These are phyloP conservation scores for Colletotrichum brevisporum DNA, from an alignment of 2,329 filamentous ascomycete genomes.

Conservation along the genomic window DNA sequence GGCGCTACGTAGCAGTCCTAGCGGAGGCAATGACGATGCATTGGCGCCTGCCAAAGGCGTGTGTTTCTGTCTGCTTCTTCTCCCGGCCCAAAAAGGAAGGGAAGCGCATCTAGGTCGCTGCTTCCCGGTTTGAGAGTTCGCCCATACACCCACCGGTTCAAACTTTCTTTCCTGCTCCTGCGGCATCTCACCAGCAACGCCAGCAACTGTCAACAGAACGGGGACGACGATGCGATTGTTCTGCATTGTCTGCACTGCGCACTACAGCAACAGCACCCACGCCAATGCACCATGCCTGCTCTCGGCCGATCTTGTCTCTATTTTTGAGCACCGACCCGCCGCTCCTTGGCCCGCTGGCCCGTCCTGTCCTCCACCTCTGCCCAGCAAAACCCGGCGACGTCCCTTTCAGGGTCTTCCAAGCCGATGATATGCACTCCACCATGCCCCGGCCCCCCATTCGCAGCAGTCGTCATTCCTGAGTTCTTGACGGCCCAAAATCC, in stretches of 20 bases:
- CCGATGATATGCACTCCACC: slow-evolving; percentile 14
- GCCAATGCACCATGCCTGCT: slow-evolving; percentile 32
- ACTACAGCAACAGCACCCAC: no score
- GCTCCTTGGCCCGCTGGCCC: slow-evolving; percentile 10
- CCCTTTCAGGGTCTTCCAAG: slow-evolving; percentile 36
- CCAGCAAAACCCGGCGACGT: slow-evolving; percentile 20
- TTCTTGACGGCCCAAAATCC: slow-evolving; percentile 11
- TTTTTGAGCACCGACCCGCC: slow-evolving; percentile 36
- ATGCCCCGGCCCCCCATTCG: slow-evolving; percentile 1
- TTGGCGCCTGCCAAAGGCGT: not conserved
- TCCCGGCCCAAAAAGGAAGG: slow-evolving; percentile 9
- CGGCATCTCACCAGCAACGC: slow-evolving; percentile 1
- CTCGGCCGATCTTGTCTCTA: slow-evolving; percentile 36
- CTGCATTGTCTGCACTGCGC: no score
- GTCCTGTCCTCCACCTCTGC: slow-evolving; percentile 22
- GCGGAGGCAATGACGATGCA: slow-evolving; percentile 18
- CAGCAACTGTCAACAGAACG: no score
- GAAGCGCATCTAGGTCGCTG: not conserved
- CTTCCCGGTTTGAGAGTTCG: slow-evolving; percentile 1
- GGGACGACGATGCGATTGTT: not conserved
- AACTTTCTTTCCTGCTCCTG: not conserved
- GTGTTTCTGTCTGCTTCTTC: slow-evolving; percentile 15
- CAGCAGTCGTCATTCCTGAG: slow-evolving; percentile 34
- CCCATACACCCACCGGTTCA: not conserved
- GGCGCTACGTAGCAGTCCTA: not conserved